Conservation (phyloP, 306 rosid genomes). For the Cucumis hystrix region DNA sequence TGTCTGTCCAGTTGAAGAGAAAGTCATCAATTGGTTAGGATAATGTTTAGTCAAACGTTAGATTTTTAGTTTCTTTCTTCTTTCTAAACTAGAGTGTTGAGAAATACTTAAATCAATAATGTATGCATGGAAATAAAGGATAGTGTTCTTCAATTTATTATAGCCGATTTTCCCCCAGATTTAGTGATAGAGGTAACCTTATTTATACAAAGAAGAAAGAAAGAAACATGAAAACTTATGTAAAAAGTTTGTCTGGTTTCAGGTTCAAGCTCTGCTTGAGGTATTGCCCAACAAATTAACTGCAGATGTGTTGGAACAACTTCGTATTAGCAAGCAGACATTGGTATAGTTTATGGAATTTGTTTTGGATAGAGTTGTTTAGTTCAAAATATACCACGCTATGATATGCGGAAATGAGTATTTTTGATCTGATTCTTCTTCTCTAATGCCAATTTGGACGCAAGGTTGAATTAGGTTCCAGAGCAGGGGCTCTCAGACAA, state of each 20-base stretch:
- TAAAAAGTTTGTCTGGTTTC: constrained; percentile 5
- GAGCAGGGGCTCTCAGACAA: constrained; percentile 93
- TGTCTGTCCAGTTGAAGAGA: background rate
- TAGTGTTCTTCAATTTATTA: background rate
- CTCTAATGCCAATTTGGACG: background rate
- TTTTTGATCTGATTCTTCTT: background rate
- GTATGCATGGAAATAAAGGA: background rate
- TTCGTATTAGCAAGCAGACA: constrained; percentile 95
- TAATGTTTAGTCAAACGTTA: background rate
- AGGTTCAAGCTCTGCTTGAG: constrained; percentile 80
- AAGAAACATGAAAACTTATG: background rate
- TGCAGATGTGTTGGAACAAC: constrained; percentile 82
- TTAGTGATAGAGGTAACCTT: background rate
- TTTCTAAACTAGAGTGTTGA: no score
- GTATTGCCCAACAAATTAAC: constrained; percentile 83
- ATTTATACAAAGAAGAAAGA: background rate
- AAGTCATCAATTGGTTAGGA: background rate
- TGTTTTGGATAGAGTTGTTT: background rate
- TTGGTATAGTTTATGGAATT: constrained; percentile 36
- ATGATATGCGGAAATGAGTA: background rate
- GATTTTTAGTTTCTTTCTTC: no score
- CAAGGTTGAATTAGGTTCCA: constrained; percentile 93
- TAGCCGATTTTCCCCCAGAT: background rate
- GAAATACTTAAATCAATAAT: background rate
- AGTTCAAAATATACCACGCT: background rate